Evolutionary conservation across 2,329 filamentous ascomycete genomes (phyloP).

Genomic region (Penicillium sp.): DNA sequence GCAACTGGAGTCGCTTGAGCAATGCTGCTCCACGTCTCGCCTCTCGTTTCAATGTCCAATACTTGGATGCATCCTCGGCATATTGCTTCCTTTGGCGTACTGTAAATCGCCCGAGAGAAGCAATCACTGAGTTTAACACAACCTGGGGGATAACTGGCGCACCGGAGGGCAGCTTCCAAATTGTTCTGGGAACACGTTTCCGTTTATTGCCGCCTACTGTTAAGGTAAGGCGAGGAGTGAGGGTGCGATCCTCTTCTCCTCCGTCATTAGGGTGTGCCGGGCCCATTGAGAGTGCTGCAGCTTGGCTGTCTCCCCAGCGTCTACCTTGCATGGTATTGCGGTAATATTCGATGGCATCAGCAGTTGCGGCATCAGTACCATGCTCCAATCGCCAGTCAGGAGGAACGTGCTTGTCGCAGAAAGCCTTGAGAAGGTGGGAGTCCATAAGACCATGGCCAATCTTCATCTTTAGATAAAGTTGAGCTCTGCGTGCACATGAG

Average conservation of each 20-base stretch:
- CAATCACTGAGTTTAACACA: constrained; percentile 82
- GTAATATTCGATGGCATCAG: constrained; percentile 84
- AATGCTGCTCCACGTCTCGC: constrained; percentile 86
- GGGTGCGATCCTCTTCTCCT: constrained; percentile 40
- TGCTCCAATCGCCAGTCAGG: constrained; percentile 85
- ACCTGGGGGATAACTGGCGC: constrained; percentile 90
- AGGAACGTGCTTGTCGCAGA: constrained; percentile 93
- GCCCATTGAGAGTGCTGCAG: constrained; percentile 76
- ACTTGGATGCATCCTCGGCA: constrained; percentile 87
- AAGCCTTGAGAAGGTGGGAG: constrained; percentile 82
- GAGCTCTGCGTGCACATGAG: constrained; percentile 85
- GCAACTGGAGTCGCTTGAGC: constrained; percentile 87
- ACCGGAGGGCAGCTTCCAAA: constrained; percentile 91
- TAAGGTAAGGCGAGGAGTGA: constrained; percentile 53
- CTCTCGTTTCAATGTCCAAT: constrained; percentile 97
- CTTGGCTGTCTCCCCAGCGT: constrained; percentile 89
- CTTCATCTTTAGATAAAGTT: constrained; percentile 95
- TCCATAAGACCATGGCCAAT: constrained; percentile 81
- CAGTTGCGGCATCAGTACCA: constrained; percentile 74
- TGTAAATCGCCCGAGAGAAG: constrained; percentile 78
- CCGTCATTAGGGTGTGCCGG: constrained; percentile 59
- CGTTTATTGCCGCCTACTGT: constrained; percentile 59
- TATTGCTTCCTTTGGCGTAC: constrained; percentile 87
- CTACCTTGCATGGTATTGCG: constrained; percentile 83
- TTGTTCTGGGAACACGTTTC: constrained; percentile 62